Conservation (phyloP, 495 filamentous ascomycete species). For the Penicillium cataractarum region DNA sequence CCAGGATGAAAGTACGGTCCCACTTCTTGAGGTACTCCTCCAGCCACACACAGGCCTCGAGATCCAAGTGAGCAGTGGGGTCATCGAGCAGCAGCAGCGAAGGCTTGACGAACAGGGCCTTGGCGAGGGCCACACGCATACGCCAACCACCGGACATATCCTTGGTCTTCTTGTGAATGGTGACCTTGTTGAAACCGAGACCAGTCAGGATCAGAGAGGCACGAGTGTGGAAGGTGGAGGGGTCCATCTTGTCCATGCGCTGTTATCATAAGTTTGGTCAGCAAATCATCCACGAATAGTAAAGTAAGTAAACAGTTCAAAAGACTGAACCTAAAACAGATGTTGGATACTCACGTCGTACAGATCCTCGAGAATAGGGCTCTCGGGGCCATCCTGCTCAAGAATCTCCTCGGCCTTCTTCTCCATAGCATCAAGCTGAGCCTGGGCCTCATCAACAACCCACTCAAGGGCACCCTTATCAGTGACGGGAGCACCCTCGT, state of each 20-base stretch:
- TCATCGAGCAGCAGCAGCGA: constrained; percentile 95
- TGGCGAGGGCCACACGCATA: constrained; percentile 97
- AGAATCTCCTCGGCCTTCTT: constrained; percentile 86
- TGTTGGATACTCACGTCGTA: constrained; percentile 79
- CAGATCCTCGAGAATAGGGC: constrained; percentile 86
- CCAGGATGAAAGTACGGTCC: constrained; percentile 95
- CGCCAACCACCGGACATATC: constrained; percentile 99
- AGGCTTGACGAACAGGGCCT: constrained; percentile 98
- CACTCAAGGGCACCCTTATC: constrained; percentile 93
- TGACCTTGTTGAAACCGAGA: constrained; percentile 98
- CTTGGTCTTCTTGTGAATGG: constrained; percentile 98
- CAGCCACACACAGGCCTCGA: constrained; percentile 99
- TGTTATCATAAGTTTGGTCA: constrained; percentile 43
- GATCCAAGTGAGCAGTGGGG: constrained; percentile 98
- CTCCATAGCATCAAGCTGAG: constrained; percentile 88
- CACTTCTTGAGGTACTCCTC: constrained; percentile 99
- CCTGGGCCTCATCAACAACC: constrained; percentile 95
- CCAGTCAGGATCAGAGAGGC: constrained; percentile 96
- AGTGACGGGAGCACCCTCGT: constrained; percentile 91
- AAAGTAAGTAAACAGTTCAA: not conserved
- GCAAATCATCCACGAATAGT: not conserved
- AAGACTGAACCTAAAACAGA: not conserved
- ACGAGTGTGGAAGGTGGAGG: constrained; percentile 97
- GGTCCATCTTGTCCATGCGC: constrained; percentile 99
- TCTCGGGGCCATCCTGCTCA: constrained; percentile 89